Evolutionary conservation across 108 stramenopile genomes (phyloP), one percentile per base, ranked within the genome.

Genomic region (Phaeodactylum tricornutum): DNA sequence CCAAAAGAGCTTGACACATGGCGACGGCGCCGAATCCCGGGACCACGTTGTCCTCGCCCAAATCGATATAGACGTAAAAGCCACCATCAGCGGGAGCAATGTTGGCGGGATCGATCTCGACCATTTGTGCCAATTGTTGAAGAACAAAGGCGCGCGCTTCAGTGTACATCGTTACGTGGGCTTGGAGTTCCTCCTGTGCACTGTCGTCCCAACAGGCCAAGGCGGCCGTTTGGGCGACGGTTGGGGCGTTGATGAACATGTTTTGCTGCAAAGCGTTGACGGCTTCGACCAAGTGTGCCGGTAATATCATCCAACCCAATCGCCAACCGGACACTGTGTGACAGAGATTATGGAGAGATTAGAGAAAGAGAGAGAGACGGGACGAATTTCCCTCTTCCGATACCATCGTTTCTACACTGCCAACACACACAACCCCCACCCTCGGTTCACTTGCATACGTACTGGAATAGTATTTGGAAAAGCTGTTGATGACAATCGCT

Each of bases 241-340:
- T 92, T 22, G 94, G 94, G 23, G 94, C 87, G 66, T 90, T 92
- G 53, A 95, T 91, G 47, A 88, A 95, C 81, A 95, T 83, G 53
- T 92, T 95, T 69, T 95, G 90, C 45, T 84, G 86, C 27, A 95
- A 67, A 1, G 64, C 61, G 47, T 90, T 87, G 47, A 92, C 66
- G 12, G 84, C 52, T 29, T 75, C 75, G 16, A 79, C 51, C 0
- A 91, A 62, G 20, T 66, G 56, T 21, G 61, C 58, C 1, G 94
- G 94, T 2, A 92, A 35, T 6, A 95, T 71, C 77, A 92, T 75
- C 94, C 94, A 95, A 3, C 94, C 94, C 29, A 96, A 42, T 29
- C 92, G 55, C 95, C 92, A 93, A 31, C 93, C 92, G 5, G 84
- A 82, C 95, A 96, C 72, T 73, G 49, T 35, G n/a, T n/a, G n/a